phyloP scores from a whole-genome alignment of 2,329 filamentous ascomycete species.

The Exophiala viscosa region DNA sequence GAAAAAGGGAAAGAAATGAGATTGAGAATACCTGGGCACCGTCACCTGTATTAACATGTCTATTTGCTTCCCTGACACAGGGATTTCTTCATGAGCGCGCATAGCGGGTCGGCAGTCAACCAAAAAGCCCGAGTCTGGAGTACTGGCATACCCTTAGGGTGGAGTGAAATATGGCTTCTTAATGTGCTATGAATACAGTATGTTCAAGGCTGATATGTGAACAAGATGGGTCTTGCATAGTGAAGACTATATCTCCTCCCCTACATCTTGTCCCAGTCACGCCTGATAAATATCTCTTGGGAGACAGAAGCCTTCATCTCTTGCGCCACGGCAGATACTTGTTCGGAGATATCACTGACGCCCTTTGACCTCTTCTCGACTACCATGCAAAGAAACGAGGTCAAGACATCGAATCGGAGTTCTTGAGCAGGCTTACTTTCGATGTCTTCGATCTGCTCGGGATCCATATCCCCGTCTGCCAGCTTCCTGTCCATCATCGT shows the following conservation, averaged over 20 bases:
- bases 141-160: background rate
- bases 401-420: conserved; percentile 43
- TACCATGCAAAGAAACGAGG: conserved; percentile 39
- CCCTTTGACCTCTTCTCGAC: conserved; percentile 34
- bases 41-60: background rate
- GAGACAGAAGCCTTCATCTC: conserved; percentile 34
- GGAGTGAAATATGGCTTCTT: background rate
- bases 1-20: conserved; percentile 47
- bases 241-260: background rate
- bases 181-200: conserved; percentile 15
- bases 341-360: conserved; percentile 33
- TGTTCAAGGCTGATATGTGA: too few relatives aligned
- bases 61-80: background rate
- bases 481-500: conserved; percentile 44
- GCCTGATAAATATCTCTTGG: conserved; percentile 8
- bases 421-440: conserved; percentile 32
- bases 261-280: conserved; percentile 10
- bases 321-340: conserved; percentile 34
- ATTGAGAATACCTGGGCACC: background rate
- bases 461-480: conserved; percentile 19
- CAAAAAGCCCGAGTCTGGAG: background rate
- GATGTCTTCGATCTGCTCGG: conserved; percentile 31
- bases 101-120: background rate
- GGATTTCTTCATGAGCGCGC: background rate
- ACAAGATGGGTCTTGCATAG: too few relatives aligned